Conservation (phyloP, 345 rosid species). For the Sonneratia caseolaris region DNA sequence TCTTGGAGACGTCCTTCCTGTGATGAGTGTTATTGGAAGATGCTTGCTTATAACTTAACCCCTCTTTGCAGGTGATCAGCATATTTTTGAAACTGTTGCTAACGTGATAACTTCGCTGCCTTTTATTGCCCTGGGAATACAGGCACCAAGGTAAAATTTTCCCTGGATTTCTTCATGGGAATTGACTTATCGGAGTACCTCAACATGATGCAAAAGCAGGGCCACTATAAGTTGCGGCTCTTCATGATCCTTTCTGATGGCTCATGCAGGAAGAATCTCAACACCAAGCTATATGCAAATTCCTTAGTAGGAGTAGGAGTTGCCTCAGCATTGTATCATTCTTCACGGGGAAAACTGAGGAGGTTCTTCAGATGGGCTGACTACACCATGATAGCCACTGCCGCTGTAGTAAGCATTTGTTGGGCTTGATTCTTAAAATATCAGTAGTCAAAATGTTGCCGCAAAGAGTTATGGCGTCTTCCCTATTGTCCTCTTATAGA, state of each 20-base stretch:
- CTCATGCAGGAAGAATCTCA: conserved; percentile 58
- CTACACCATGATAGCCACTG: conserved; percentile 87
- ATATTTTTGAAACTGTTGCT: conserved; percentile 54
- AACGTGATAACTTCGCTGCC: conserved; percentile 92
- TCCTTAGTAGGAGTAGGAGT: conserved; percentile 91
- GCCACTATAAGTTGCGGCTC: background rate
- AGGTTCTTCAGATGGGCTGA: conserved; percentile 83
- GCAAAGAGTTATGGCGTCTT: background rate
- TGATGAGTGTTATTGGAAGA: background rate
- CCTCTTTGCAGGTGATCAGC: conserved; percentile 48
- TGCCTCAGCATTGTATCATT: conserved; percentile 79
- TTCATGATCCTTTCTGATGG: background rate
- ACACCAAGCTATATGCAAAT: conserved; percentile 73
- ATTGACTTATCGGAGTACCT: too few species aligned
- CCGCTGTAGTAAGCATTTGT: conserved; percentile 49
- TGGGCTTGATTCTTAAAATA: background rate
- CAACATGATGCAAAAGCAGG: background rate
- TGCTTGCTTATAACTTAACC: background rate
- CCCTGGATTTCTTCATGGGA: background rate
- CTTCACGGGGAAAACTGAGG: conserved; percentile 70
- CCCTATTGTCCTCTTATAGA: background rate
- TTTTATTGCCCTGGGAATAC: conserved; percentile 73
- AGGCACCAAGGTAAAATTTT: conserved; percentile 68
- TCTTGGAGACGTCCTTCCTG: background rate
- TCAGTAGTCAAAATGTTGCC: background rate